phyloP scores from a whole-genome alignment of 148 eudicot species.

The Cornus controversa region DNA sequence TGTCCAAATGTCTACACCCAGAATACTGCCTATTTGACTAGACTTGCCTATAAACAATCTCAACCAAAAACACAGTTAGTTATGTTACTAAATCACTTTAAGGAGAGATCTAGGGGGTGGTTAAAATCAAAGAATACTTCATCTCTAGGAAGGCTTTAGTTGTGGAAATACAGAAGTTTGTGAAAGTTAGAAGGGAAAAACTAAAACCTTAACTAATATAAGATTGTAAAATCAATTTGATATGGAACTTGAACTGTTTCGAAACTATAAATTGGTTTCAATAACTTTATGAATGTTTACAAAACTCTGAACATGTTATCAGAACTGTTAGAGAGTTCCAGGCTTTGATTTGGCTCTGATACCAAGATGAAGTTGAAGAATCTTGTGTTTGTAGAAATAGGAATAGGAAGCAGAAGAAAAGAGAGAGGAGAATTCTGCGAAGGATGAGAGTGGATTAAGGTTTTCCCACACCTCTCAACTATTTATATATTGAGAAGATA shows the following conservation, averaged over 20 bases:
- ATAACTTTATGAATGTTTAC: not conserved
- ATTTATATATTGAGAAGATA: too few relatives aligned
- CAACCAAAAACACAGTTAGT: not conserved
- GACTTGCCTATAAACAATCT: not conserved
- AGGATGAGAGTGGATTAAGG: too few relatives aligned
- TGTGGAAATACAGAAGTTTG: not conserved
- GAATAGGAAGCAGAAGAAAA: too few relatives aligned
- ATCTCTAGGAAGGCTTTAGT: not conserved
- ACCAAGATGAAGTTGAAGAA: too few relatives aligned
- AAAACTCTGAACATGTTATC: slow-evolving; percentile 2
- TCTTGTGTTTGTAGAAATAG: too few relatives aligned
- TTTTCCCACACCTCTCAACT: too few relatives aligned
- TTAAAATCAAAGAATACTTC: not conserved
- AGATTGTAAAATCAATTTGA: slow-evolving; percentile 4
- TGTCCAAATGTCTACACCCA: not conserved
- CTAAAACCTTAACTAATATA: not conserved
- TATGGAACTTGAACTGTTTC: slow-evolving; percentile 2
- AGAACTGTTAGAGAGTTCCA: too few relatives aligned
- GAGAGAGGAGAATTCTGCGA: too few relatives aligned
- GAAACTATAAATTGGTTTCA: not conserved
- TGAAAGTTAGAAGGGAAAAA: too few relatives aligned
- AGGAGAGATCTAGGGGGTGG: too few relatives aligned
- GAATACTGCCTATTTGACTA: not conserved
- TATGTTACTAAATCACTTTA: not conserved
- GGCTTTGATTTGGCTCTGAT: too few relatives aligned